Base-by-base conservation (phyloP, 2,329 filamentous ascomycete species). In the Phialophora chinensis region DNA sequence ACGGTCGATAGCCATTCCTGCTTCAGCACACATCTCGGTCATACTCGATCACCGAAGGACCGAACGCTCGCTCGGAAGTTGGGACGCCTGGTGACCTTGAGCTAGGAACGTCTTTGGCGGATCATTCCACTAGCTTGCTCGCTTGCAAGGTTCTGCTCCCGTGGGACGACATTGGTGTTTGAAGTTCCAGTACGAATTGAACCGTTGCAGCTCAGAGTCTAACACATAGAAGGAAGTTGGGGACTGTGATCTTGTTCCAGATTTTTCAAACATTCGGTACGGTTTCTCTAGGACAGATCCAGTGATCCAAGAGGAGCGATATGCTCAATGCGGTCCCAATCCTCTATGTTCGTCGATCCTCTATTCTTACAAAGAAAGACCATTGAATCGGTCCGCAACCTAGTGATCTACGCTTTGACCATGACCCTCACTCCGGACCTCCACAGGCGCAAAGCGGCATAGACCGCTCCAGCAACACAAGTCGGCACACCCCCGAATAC, bases 401-500 rank as follows among this genome's bases (percentile, higher is more conserved):
- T 17, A 44, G 17, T 8, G 38, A n/a, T 44, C 23, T 52, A 27
- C 25, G n/a, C 62, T 38, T 68, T 69, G 17, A 60, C 62, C 27
- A n/a, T 64, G 7, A 70, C 7, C 42, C 44, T 65, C n/a, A 35
- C 27, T 1, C 68, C 66, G 1, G 35, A 42, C 47, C 38, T 63
- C 50, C 31, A 57, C 10, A 68, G 29, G 33, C 63, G 54, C 10
- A 70, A 12, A 2, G 27, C 55, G 11, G 23, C 17, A 38, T 61
- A 60, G 6, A 69, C 33, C 29, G 57, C 11, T 17, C 59, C 68
- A 25, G 57, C 29, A 5, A 57, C 62, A 20, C 55, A 54, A 29
- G 20, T 29, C 14, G 55, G 47, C 6, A 65, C 63, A 33, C 66
- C 68, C 3, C 57, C 68, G 59, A 55, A 70, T 7, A 62, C 54